These are phyloP conservation scores for Aspergillus terreus DNA, from an alignment of 2,329 filamentous ascomycete genomes.

Conservation along the genomic window DNA sequence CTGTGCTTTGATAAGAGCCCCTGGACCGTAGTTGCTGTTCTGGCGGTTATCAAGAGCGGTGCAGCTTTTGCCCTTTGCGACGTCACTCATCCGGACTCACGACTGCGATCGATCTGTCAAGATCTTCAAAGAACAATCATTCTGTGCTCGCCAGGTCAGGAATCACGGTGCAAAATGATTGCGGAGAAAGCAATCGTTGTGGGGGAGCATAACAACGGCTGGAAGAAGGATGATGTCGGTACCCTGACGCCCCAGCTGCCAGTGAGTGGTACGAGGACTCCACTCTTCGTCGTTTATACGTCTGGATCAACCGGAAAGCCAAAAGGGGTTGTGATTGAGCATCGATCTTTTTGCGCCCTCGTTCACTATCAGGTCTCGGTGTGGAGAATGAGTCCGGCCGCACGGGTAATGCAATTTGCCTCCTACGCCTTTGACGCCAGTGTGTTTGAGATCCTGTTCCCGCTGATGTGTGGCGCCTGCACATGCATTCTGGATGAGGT, in stretches of 20 bases:
- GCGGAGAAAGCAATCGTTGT: no score
- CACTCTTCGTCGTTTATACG: neutral
- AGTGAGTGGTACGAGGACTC: neutral
- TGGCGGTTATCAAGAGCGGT: slow-evolving; percentile 10
- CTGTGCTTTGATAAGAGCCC: slow-evolving; percentile 6
- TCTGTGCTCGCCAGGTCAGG: neutral
- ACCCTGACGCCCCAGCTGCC: no score
- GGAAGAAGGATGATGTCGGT: no score
- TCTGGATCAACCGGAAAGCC: neutral
- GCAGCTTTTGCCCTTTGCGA: slow-evolving; percentile 11
- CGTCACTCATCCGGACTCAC: slow-evolving; percentile 2
- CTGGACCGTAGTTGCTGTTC: slow-evolving; percentile 4
- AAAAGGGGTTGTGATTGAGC: neutral
- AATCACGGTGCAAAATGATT: neutral
- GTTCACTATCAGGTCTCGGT: slow-evolving; percentile 14
- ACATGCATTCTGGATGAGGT: slow-evolving; percentile 40
- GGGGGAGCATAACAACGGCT: neutral
- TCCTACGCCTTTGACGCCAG: slow-evolving; percentile 46
- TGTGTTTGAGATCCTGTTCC: slow-evolving; percentile 32
- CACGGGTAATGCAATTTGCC: slow-evolving; percentile 36
- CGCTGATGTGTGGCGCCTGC: slow-evolving; percentile 37
- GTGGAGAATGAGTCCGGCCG: neutral
- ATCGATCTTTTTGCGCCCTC: neutral
- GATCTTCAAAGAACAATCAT: no score
- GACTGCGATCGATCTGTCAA: neutral